Evolutionary conservation across 257 asterid species (phyloP), one percentile per base, ranked within the genome.

Genomic region (Ilex asprella): DNA sequence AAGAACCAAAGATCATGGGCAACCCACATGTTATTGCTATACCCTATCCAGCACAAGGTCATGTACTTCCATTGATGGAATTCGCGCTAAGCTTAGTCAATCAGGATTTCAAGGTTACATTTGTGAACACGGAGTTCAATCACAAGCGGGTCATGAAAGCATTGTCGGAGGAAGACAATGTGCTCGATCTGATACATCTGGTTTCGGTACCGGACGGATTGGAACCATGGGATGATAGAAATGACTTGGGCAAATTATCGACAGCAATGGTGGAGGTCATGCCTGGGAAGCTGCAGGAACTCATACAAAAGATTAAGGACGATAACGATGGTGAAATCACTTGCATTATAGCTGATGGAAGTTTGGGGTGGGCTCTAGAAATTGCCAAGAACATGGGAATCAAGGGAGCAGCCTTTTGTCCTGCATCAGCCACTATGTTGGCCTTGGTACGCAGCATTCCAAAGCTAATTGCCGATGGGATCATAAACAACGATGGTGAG

Each of bases 121-220:
- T 86, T 50, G 84, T 75, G 1, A 80, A 67, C 74, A 71, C 76
- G 0, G 78, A 86, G 49, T 64, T 63, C 58, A 70, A 64, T 29
- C 82, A 77, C 35, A 62, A 60, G 30, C 62, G 91, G 53, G 64
- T 85, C 12, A 10, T 70, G 27, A 64, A 76, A 21, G 62, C 88
- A 0, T 43, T 85, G 13, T 65, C 83, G 0, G 55, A 66, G 2
- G 10, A 65, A 1, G 71, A 67, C 5, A 58, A 61, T 41, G 39
- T 76, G 7, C 63, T 58, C 0, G 73, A 75, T 35, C 57, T 51
- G 47, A 64, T 88, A 14, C 47, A 46, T 7, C 29, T 86, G 68
- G 86, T 67, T 43, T 72, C 90, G 0, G 41, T 88, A 51, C 95
- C 90, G 3, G 95, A 88, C 65, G 96, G 96, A 2, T 13, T 86